Evolutionary conservation across 257 asterid genomes (phyloP), one percentile per base, ranked within the genome.

Genomic region (Nicotiana undulata): DNA sequence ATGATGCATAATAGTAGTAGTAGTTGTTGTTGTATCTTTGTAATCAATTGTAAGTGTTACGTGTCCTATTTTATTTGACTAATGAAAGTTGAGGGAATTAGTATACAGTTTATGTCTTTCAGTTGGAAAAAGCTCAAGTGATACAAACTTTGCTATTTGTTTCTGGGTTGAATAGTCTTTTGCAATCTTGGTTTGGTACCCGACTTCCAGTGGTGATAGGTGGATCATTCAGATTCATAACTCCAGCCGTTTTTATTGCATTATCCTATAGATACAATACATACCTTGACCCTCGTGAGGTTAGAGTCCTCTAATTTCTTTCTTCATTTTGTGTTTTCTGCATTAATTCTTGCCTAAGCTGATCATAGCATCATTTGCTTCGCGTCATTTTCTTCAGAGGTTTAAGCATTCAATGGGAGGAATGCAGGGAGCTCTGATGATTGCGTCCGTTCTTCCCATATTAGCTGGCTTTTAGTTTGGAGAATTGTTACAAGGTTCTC

Each of bases 191-290:
- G 94, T 91, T 92, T 10, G 99, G 99, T 2, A 76, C 85, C 46
- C 87, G 99, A 85, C 89, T 95, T 77, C 98, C 99, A 0, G 97
- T 90, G 52, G 97, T 95, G 76, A 90, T 95, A 5, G 98, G 98
- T 28, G 94, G 98, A 61, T 95, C 99, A 15, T 90, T 92, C 83
- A 84, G 95, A 82, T 92, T 92, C 91, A 88, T 95, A 67, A 79
- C 90, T 20, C 99, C 99, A 4, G 85, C 92, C 18, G 90, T 95
- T 49, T 95, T 90, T 70, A 86, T 95, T 78, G 90, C 93, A 3
- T 85, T 92, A 28, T 85, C 92, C 56, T 88, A 79, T 20, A 85
- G 90, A 91, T 92, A 88, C 81, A 76, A 58, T 84, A 34, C 81
- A 74, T 88, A 81, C 79, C 66, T 85, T 74, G 52, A 85, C 79